These are phyloP conservation scores for Verticillium nubilum DNA, from an alignment of 2,329 filamentous ascomycete genomes.

Conservation along the genomic window DNA sequence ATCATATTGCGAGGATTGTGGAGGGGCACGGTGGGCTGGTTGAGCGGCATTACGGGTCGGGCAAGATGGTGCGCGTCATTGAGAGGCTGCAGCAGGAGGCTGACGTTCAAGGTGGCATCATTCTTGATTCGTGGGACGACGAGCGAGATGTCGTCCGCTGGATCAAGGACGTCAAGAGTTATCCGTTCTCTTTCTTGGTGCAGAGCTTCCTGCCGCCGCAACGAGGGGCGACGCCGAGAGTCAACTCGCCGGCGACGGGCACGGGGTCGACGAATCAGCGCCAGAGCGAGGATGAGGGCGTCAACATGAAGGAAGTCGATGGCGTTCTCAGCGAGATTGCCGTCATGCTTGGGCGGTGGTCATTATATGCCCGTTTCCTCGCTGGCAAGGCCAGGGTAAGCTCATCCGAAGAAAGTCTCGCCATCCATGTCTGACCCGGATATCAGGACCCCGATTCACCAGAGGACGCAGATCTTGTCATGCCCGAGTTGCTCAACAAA, in stretches of 20 bases:
- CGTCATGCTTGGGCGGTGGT: constrained; percentile 90
- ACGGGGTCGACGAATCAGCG: constrained; percentile 44
- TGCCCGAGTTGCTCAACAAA: constrained; percentile 70
- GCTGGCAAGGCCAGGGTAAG: constrained; percentile 78
- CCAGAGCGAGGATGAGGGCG: constrained; percentile 78
- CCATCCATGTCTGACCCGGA: background rate
- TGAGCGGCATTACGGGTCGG: constrained; percentile 85
- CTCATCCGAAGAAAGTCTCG: constrained; percentile 5
- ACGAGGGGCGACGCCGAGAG: constrained; percentile 58
- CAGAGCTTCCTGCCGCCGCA: constrained; percentile 82
- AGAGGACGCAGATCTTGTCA: constrained; percentile 50
- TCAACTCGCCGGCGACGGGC: constrained; percentile 69
- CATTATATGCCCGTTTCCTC: constrained; percentile 84
- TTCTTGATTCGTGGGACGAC: constrained; percentile 92
- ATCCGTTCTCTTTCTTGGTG: constrained; percentile 94
- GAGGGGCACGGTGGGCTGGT: constrained; percentile 88
- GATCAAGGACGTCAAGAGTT: constrained; percentile 93
- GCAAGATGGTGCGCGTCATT: constrained; percentile 93
- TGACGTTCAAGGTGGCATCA: constrained; percentile 91
- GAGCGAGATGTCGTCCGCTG: constrained; percentile 79
- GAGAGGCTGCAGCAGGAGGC: constrained; percentile 90
- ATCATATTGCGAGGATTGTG: constrained; percentile 95
- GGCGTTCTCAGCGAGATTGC: constrained; percentile 80
- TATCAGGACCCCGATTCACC: constrained; percentile 43
- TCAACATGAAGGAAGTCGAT: constrained; percentile 97